Conservation (phyloP, 768 basidiomycete species). For the Mycena venus region DNA sequence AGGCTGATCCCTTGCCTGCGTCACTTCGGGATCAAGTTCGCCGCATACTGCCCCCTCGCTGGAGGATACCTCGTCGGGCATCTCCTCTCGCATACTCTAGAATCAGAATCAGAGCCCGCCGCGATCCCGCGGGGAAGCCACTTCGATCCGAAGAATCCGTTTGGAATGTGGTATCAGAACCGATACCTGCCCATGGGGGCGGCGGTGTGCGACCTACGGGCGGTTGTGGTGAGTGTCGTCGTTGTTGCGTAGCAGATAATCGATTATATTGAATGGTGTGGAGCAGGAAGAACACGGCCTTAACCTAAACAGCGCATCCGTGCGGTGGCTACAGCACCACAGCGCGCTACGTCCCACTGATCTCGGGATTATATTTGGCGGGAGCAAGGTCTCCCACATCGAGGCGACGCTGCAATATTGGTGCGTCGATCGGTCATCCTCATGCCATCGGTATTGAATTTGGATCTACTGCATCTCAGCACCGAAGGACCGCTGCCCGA, state of each 20-base stretch:
- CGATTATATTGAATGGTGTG: neutral
- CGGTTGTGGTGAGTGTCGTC: constrained; percentile 48
- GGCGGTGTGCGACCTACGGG: constrained; percentile 52
- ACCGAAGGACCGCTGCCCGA: constrained; percentile 67
- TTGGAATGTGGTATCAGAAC: constrained; percentile 56
- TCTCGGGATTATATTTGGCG: constrained; percentile 59
- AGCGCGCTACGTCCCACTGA: constrained; percentile 54
- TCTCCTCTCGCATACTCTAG: constrained; percentile 32
- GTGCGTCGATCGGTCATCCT: neutral
- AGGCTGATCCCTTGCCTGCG: constrained; percentile 63
- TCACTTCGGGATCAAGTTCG: constrained; percentile 57
- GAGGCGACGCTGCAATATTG: constrained; percentile 27
- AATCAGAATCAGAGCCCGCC: no score
- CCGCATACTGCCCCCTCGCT: constrained; percentile 59
- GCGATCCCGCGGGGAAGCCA: constrained; percentile 45
- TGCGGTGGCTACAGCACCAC: constrained; percentile 67
- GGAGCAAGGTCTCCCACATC: constrained; percentile 54
- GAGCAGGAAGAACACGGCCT: constrained; percentile 56
- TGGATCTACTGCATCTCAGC: no score
- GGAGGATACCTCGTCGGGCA: constrained; percentile 62
- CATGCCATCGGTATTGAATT: no score
- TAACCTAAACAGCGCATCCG: constrained; percentile 57
- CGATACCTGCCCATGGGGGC: constrained; percentile 54
- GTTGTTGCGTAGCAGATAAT: neutral
- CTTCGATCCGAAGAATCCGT: constrained; percentile 51